Percentiles rank a stretch among this genome's conserved stretches.
Evolutionary conservation across 176 grass and related monocot genomes (phyloP).

Genomic region (Triticum turgidum): DNA sequence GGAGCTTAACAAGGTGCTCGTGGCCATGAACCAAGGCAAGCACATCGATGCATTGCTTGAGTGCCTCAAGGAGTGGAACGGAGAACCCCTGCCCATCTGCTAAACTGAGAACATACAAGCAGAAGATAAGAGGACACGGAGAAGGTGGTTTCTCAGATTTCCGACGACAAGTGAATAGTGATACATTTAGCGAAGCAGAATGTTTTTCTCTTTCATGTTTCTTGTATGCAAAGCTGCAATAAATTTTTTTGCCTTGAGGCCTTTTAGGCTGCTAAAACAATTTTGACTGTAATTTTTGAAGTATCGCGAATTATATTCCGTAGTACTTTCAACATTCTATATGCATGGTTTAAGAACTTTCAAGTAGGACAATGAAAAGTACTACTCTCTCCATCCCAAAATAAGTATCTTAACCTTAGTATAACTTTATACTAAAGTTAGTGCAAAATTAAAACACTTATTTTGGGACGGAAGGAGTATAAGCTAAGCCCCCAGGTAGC

Average conservation of each 20-base stretch:
- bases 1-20: conserved; percentile 65
- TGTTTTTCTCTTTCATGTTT: background rate
- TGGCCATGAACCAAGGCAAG: conserved; percentile 61
- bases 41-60: conserved; percentile 63
- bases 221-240: background rate
- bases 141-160: background rate
- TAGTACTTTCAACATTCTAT: no score
- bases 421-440: no score
- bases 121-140: background rate
- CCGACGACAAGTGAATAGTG: background rate
- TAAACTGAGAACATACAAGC: conserved; percentile 3
- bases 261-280: no score
- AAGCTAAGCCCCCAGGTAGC: background rate
- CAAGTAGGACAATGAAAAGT: background rate
- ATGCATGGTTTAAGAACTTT: no score
- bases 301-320: background rate
- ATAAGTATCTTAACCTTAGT: no score
- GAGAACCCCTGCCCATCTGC: conserved; percentile 60
- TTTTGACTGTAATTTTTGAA: background rate
- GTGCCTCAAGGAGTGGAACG: conserved; percentile 80
- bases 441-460: no score
- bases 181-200: background rate
- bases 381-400: no score
- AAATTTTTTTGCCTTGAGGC: background rate
- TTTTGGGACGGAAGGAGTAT: background rate